Conservation (phyloP, 805 yeast species). For the Kuraishia piskuri region DNA sequence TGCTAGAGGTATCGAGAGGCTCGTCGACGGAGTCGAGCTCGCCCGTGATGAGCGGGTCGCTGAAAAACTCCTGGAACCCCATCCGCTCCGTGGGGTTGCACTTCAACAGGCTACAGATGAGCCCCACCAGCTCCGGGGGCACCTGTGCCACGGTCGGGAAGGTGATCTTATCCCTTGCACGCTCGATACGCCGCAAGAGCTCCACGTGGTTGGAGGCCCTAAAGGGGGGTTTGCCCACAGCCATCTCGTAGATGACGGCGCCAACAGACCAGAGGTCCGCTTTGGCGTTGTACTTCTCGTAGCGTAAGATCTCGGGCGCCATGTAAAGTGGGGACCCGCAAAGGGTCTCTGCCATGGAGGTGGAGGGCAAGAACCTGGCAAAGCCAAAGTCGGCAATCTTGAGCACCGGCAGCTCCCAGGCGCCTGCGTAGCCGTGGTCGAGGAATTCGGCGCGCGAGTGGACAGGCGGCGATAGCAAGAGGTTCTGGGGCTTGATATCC, state of each 20-base stretch:
- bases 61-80: slow-evolving; percentile 83
- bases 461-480: slow-evolving; percentile 75
- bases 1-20: slow-evolving; percentile 56
- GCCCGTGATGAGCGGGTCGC: slow-evolving; percentile 52
- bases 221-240: slow-evolving; percentile 94
- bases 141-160: slow-evolving; percentile 67
- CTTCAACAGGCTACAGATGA: slow-evolving; percentile 70
- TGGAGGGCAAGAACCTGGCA: slow-evolving; percentile 87
- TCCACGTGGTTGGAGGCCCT: slow-evolving; percentile 91
- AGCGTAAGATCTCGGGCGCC: slow-evolving; percentile 96
- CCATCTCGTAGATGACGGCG: slow-evolving; percentile 92
- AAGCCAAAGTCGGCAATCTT: slow-evolving; percentile 97
- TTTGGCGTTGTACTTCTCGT: slow-evolving; percentile 93
- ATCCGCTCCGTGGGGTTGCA: slow-evolving; percentile 83
- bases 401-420: slow-evolving; percentile 82
- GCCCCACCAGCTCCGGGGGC: slow-evolving; percentile 53
- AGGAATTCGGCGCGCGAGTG: slow-evolving; percentile 55
- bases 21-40: slow-evolving; percentile 45
- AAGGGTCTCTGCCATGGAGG: slow-evolving; percentile 91
- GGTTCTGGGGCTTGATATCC: slow-evolving; percentile 86
- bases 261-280: slow-evolving; percentile 99
- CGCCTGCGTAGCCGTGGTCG: slow-evolving; percentile 56
- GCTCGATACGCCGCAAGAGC: slow-evolving; percentile 76
- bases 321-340: slow-evolving; percentile 97
- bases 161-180: slow-evolving; percentile 64